Percentiles rank a stretch among this genome's conserved stretches.
These are phyloP conservation scores for Abrus precatorius DNA, from an alignment of 306 rosid genomes.

Conservation along the genomic window DNA sequence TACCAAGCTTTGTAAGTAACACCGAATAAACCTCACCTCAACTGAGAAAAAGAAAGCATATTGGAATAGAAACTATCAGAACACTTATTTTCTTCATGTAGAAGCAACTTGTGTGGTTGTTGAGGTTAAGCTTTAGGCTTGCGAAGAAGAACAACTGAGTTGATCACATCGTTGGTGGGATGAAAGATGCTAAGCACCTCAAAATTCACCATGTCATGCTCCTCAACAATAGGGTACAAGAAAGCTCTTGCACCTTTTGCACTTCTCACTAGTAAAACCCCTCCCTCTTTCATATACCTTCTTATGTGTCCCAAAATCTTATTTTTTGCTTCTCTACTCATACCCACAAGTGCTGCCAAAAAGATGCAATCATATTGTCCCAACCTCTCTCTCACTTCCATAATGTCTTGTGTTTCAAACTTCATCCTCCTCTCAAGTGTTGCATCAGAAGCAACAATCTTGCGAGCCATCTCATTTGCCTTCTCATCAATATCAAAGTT, in stretches of 20 bases:
- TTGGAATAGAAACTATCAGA: not conserved
- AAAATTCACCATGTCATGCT: slow-evolving; percentile 60
- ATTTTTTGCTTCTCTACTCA: slow-evolving; percentile 62
- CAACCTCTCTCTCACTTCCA: slow-evolving; percentile 65
- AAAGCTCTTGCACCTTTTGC: slow-evolving; percentile 82
- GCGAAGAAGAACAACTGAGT: slow-evolving; percentile 73
- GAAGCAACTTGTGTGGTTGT: not conserved
- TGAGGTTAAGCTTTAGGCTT: slow-evolving; percentile 51
- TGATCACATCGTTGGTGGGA: slow-evolving; percentile 73
- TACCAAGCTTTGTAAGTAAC: slow-evolving; percentile 1
- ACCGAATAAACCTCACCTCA: not conserved
- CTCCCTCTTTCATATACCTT: slow-evolving; percentile 75
- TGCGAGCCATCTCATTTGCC: slow-evolving; percentile 68
- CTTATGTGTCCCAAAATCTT: slow-evolving; percentile 64
- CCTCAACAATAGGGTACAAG: slow-evolving; percentile 75
- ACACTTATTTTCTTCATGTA: slow-evolving; percentile 1
- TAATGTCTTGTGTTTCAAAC: slow-evolving; percentile 65
- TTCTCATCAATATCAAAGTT: slow-evolving; percentile 68
- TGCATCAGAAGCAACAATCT: slow-evolving; percentile 58
- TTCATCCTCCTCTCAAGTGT: slow-evolving; percentile 77
- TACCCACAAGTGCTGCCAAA: slow-evolving; percentile 83
- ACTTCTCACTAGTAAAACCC: slow-evolving; percentile 71
- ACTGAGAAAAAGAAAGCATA: not conserved
- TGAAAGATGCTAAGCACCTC: slow-evolving; percentile 71
- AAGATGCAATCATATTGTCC: slow-evolving; percentile 76